Conservation (phyloP, 306 rosid species). For the Phaseolus lunatus region DNA sequence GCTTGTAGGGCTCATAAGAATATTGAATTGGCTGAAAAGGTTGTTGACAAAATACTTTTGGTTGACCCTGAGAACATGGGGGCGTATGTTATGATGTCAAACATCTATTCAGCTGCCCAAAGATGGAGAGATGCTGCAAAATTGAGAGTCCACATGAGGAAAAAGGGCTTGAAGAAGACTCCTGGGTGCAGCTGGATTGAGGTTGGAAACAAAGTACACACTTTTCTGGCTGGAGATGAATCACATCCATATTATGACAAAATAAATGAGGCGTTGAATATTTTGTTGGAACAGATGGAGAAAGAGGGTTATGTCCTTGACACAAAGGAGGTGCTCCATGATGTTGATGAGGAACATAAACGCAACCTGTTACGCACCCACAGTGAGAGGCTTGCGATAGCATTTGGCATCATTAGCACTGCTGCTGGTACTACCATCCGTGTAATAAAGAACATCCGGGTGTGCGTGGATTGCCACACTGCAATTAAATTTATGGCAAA, state of each 20-base stretch:
- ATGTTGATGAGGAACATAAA: constrained; percentile 84
- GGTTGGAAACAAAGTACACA: constrained; percentile 70
- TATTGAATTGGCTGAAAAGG: constrained; percentile 82
- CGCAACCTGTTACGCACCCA: constrained; percentile 61
- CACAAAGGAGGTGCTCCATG: constrained; percentile 75
- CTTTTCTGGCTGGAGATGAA: constrained; percentile 80
- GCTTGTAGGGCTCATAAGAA: constrained; percentile 90
- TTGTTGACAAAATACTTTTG: constrained; percentile 60
- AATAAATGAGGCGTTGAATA: constrained; percentile 64
- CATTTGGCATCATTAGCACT: constrained; percentile 84
- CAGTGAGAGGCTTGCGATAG: constrained; percentile 91
- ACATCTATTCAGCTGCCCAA: constrained; percentile 70
- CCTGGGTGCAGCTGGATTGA: constrained; percentile 97
- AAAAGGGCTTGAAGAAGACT: constrained; percentile 72
- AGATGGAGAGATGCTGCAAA: constrained; percentile 87
- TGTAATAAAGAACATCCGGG: constrained; percentile 77
- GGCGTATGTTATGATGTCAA: constrained; percentile 74
- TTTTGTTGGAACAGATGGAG: constrained; percentile 80
- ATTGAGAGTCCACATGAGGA: constrained; percentile 67
- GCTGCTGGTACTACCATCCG: constrained; percentile 78
- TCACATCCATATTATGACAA: constrained; percentile 73
- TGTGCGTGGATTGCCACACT: constrained; percentile 78
- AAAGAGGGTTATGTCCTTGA: constrained; percentile 70
- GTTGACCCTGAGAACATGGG: constrained; percentile 76
- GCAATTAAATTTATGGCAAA: constrained; percentile 78